Percentiles rank a stretch among this genome's conserved stretches.
Conservation (phyloP, 1,284 basidiomycete genomes). For the Marasmius tenuissimus region DNA sequence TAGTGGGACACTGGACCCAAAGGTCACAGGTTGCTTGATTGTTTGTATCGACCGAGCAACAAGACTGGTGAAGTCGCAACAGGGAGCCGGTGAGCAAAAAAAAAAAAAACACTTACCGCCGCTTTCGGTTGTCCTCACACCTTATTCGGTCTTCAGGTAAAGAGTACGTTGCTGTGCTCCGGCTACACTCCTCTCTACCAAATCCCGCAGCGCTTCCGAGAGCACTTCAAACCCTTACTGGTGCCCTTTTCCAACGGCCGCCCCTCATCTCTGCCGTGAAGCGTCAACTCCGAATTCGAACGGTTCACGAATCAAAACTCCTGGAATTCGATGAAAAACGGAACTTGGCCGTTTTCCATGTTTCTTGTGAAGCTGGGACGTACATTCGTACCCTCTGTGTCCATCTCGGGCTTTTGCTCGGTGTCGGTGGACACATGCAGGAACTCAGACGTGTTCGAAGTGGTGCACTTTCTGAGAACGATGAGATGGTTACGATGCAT, state of each 20-base stretch:
- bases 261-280: conserved; percentile 99
- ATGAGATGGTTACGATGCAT: conserved; percentile 99
- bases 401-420: conserved; percentile 91
- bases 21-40: conserved; percentile 98
- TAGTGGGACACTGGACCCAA: conserved; percentile 97
- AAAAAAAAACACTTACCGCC: not conserved
- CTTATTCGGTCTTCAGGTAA: conserved; percentile 64
- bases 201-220: conserved; percentile 87
- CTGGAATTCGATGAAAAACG: conserved; percentile 98
- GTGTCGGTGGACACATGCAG: conserved; percentile 99
- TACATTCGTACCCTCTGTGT: conserved; percentile 99
- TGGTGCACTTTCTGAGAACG: conserved; percentile 96
- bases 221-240: conserved; percentile 95
- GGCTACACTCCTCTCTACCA: conserved; percentile 84
- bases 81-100: conserved; percentile 76
- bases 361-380: conserved; percentile 97
- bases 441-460: conserved; percentile 94
- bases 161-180: conserved; percentile 97
- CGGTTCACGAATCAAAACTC: conserved; percentile 95
- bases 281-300: conserved; percentile 96
- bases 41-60: conserved; percentile 99
- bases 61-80: conserved; percentile 97
- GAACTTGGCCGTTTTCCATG: conserved; percentile 97
- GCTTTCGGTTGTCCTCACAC: conserved; percentile 14
- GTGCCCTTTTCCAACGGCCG: conserved; percentile 98